Base-by-base conservation (phyloP, 257 asterid species). In the Solanum corneliomulleri region DNA sequence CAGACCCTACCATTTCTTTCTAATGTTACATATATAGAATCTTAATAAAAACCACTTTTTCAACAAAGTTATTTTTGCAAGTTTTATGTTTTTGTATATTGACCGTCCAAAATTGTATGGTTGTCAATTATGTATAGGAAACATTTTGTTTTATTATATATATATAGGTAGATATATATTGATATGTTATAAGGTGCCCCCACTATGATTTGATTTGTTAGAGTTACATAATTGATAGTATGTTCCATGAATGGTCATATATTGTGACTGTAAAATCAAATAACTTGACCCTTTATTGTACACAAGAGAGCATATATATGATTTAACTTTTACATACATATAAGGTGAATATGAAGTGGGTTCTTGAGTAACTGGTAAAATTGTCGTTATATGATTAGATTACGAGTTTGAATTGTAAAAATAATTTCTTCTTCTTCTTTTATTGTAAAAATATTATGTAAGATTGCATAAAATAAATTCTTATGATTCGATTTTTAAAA, bases 231-330 rank as follows among this genome's bases (percentile, higher is more conserved):
- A 80, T 81, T 81, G 69, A 11, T 29, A 52, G 69, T 81, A 81
- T 81, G 89, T 90, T 86, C 88, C n/a, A 87, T 90, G 89, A 88
- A 84, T 86, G 85, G 89, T 88, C 89, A 88, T 69, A 69, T 68
- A 68, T 84, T 85, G 83, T 37, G 89, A 90, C 86, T 64, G 66
- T 71, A 85, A 88, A 76, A 71, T 70, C 77, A 70, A 20, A 31
- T 70, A 31, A 70, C 44, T 70, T 70, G 77, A 70, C 77, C 77
- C 77, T 70, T 70, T 70, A 70, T 70, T 70, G 77, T 70, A 70
- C 42, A 15, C 42, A 31, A 31, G 37, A 31, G 21, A 16, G 13
- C 77, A 8, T 16, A 70, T 69, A 69, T 31, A 31, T 15, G 7
- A 1, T 69, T 69, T 31, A 69, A 69, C 76, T 69, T 69, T 69